These are phyloP conservation scores for Fusarium pseudograminearum DNA, from an alignment of 2,329 filamentous ascomycete genomes.

Conservation along the genomic window DNA sequence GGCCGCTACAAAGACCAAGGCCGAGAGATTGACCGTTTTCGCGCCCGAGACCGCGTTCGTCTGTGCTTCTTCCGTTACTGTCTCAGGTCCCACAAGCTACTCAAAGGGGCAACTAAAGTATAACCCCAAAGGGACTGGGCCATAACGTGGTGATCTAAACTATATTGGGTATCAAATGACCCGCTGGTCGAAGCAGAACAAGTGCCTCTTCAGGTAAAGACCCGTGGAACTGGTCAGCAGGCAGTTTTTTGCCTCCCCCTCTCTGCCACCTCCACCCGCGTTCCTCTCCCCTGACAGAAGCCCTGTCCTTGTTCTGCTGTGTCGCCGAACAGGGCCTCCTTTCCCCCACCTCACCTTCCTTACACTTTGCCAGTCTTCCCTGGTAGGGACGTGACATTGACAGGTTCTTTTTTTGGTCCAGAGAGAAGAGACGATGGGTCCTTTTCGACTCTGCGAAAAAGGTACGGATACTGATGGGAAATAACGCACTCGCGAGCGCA, in stretches of 20 bases:
- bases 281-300: conserved; percentile 44
- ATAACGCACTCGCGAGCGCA: background rate
- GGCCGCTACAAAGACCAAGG: conserved; percentile 7
- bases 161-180: conserved; percentile 16
- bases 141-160: background rate
- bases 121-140: conserved; percentile 26
- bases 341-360: conserved; percentile 11
- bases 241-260: conserved; percentile 48
- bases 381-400: conserved; percentile 25
- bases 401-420: conserved; percentile 21
- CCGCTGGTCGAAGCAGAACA: conserved; percentile 42
- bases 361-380: conserved; percentile 4
- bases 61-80: conserved; percentile 31
- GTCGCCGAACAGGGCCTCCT: conserved; percentile 37
- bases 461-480: conserved; percentile 17
- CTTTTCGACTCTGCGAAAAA: background rate
- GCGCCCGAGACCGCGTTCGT: conserved; percentile 26
- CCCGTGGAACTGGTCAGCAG: conserved; percentile 46
- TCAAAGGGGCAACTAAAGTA: conserved; percentile 16
- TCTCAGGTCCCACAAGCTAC: conserved; percentile 13
- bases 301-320: conserved; percentile 46
- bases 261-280: conserved; percentile 46
- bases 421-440: conserved; percentile 8
- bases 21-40: conserved; percentile 40
- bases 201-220: conserved; percentile 45